phyloP scores from a whole-genome alignment of 208 protist genomes.

The Acanthamoeba castellanii region DNA sequence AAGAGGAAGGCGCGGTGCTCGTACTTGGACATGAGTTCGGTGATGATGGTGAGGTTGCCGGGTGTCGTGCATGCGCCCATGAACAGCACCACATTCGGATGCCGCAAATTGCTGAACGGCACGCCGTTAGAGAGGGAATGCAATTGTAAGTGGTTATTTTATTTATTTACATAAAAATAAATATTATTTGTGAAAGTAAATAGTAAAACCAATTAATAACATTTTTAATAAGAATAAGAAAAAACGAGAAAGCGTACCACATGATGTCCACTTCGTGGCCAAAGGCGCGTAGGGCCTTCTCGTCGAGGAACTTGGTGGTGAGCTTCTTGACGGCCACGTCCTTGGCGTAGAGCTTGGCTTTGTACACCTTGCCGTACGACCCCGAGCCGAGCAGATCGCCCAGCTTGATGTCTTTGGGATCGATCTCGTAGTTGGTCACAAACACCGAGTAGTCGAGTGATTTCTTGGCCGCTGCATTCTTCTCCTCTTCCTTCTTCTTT shows the following conservation, averaged over 20 bases:
- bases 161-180: not conserved
- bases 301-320: slow-evolving; percentile 50
- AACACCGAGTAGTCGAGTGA: slow-evolving; percentile 20
- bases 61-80: slow-evolving; percentile 48
- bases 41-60: slow-evolving; percentile 65
- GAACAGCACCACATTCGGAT: slow-evolving; percentile 62
- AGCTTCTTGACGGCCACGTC: slow-evolving; percentile 61
- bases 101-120: slow-evolving; percentile 15
- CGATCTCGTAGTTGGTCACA: slow-evolving; percentile 69
- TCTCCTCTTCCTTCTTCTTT: not conserved
- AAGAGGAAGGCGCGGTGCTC: not conserved
- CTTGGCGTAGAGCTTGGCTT: slow-evolving; percentile 47
- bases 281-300: slow-evolving; percentile 29
- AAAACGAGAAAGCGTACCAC: not conserved
- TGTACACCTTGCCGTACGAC: slow-evolving; percentile 52
- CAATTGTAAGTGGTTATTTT: no score
- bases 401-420: slow-evolving; percentile 67
- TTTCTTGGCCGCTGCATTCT: not conserved
- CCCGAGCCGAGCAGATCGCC: slow-evolving; percentile 55
- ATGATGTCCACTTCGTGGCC: slow-evolving; percentile 62
- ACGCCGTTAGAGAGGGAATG: not conserved
- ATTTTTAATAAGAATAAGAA: not conserved
- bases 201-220: not conserved
- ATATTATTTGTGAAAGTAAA: not conserved
- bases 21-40: slow-evolving; percentile 44